Conservation (phyloP, 805 yeast species). For the Ogataea methanolica region DNA sequence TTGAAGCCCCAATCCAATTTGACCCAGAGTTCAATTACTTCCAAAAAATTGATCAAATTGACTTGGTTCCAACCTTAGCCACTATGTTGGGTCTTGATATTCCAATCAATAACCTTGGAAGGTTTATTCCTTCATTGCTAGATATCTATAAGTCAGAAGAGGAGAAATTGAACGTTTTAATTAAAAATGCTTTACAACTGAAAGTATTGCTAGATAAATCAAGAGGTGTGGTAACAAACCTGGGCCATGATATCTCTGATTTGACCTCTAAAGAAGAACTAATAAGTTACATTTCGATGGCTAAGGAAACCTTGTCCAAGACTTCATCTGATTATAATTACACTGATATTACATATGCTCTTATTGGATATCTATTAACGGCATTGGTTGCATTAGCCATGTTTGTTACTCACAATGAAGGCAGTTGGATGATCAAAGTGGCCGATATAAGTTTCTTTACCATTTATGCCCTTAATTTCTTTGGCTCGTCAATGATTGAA, state of each 20-base stretch:
- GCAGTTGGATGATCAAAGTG: constrained; percentile 10
- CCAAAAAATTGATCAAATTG: constrained; percentile 56
- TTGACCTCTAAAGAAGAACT: constrained; percentile 8
- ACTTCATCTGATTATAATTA: constrained; percentile 74
- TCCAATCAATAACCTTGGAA: constrained; percentile 73
- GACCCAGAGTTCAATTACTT: constrained; percentile 50
- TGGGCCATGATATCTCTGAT: constrained; percentile 12
- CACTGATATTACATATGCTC: constrained; percentile 40
- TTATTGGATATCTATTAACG: constrained; percentile 29
- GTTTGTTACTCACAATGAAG: constrained; percentile 18
- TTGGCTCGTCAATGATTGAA: constrained; percentile 88
- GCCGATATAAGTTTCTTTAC: constrained; percentile 27
- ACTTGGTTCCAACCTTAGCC: constrained; percentile 67
- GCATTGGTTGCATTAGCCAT: constrained; percentile 26
- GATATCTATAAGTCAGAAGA: constrained; percentile 39
- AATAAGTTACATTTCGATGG: constrained; percentile 33
- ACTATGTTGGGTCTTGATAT: constrained; percentile 58
- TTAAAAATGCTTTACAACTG: constrained; percentile 58
- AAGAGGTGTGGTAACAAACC: constrained; percentile 17
- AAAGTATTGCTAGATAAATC: constrained; percentile 42
- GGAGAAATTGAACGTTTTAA: constrained; percentile 33
- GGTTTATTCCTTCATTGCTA: constrained; percentile 55
- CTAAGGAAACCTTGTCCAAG: constrained; percentile 49
- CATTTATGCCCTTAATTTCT: constrained; percentile 50
- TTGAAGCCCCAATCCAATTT: constrained; percentile 34